Conservation (phyloP, 2,329 filamentous ascomycete species). For the Aspergillus pseudoterreus region DNA sequence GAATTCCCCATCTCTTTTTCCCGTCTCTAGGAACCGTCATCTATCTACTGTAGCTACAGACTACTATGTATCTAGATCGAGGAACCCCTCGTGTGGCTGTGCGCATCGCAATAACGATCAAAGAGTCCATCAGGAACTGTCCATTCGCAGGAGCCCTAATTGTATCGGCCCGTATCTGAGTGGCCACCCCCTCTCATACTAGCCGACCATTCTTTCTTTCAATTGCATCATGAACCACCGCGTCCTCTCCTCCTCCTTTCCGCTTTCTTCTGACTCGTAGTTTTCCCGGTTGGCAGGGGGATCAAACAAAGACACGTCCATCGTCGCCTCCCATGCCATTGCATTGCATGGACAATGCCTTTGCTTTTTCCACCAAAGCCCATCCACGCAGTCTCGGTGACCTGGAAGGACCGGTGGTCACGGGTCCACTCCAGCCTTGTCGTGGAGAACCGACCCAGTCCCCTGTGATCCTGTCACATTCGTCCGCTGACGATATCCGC, state of each 20-base stretch:
- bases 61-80: background rate
- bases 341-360: too few relatives aligned
- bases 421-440: background rate
- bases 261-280: background rate
- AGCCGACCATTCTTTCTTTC: background rate
- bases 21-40: background rate
- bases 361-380: too few relatives aligned
- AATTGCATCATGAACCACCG: background rate
- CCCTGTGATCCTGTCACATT: background rate
- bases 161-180: slow-evolving; percentile 9
- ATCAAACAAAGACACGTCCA: too few relatives aligned
- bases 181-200: background rate
- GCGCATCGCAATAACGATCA: background rate
- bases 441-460: background rate
- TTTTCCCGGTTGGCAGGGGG: too few relatives aligned
- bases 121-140: background rate
- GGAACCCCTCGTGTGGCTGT: slow-evolving; percentile 8
- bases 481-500: slow-evolving; percentile 5
- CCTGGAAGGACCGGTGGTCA: background rate
- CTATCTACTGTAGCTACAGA: background rate
- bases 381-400: too few relatives aligned
- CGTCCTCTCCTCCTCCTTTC: background rate
- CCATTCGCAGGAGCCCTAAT: background rate
- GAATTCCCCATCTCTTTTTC: too few relatives aligned
- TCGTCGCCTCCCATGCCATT: too few relatives aligned